Base-by-base conservation (phyloP, 2,329 filamentous ascomycete species). In the Epicoccum sorghinum region DNA sequence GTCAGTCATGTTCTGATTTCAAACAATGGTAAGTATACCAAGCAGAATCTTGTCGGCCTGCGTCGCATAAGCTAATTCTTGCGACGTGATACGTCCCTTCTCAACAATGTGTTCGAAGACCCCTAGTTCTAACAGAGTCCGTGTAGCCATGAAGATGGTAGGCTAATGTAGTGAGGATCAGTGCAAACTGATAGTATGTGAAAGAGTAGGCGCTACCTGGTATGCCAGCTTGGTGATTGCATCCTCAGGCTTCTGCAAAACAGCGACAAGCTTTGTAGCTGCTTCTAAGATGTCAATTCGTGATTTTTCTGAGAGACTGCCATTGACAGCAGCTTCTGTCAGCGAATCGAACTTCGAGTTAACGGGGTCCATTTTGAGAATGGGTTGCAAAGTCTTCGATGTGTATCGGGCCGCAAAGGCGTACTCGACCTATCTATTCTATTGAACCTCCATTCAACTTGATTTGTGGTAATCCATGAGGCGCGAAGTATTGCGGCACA, bases 111-210 rank as follows among this genome's bases (percentile, higher is more conserved):
- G 39, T 3, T 24, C 49, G 40, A 50, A 57, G 1, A 54, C 36
- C 3, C 35, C 42, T 7, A 54, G 24, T 9, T 49, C 41, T 3
- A 45, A 24, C 8, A 57, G 22, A 3, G 36, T 46, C 5, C 50
- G 18, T 10, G 35, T 38, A 23, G 44, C 45, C 49, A 57, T 54
- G 36, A 58, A 41, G 30, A 51, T 32, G 23, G 56, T 13, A 10
- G 30, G 49, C 49, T 46, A 10, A 7, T 2, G 24, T 4, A 7
- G 14, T 12, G 0, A 9, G 8, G 3, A 13, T 40, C 12, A 39
- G n/a, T 13, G 13, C 12, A 24, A 6, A 9, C 9, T 5, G 12
- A 3, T 10, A 13, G 5, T 22, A 33, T n/a, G 13, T 12, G 32
- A 5, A 12, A 2, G 5, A 22, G 7, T 2, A 3, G 3, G 23